phyloP scores from a whole-genome alignment of 148 eudicot genomes.

The Talinum fruticosum region DNA sequence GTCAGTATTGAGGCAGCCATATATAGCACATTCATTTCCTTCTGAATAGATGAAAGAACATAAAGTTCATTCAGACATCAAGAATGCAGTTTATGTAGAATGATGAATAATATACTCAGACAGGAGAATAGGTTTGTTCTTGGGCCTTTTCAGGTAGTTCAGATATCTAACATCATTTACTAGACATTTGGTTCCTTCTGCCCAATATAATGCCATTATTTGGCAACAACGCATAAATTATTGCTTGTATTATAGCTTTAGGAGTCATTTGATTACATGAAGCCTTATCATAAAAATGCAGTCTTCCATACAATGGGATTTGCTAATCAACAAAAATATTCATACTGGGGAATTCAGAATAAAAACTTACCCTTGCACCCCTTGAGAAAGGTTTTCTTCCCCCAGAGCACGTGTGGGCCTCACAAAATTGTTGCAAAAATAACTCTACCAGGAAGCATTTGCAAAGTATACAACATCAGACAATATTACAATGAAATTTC shows the following conservation, averaged over 20 bases:
- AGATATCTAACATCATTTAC: not conserved
- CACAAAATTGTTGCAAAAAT: constrained; percentile 86
- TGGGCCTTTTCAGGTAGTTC: not conserved
- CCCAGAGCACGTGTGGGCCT: constrained; percentile 81
- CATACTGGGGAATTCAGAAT: not conserved
- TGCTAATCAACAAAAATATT: not conserved
- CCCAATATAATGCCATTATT: not conserved
- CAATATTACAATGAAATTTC: not conserved
- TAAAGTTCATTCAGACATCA: not conserved
- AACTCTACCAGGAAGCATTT: constrained; percentile 45
- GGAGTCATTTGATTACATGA: not conserved
- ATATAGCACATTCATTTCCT: constrained; percentile 67
- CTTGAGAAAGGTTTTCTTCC: constrained; percentile 60
- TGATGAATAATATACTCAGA: not conserved
- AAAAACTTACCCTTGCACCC: constrained; percentile 66
- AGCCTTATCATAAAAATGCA: not conserved
- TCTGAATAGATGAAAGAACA: constrained; percentile 45
- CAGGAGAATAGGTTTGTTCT: not conserved
- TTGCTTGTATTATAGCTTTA: not conserved
- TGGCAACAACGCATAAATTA: not conserved
- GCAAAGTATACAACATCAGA: not conserved
- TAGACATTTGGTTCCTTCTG: not conserved
- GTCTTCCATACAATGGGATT: not conserved
- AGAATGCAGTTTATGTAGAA: not conserved
- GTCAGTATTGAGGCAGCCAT: constrained; percentile 67